Conservation (phyloP, 768 basidiomycete genomes). For the Tulasnella sp. region DNA sequence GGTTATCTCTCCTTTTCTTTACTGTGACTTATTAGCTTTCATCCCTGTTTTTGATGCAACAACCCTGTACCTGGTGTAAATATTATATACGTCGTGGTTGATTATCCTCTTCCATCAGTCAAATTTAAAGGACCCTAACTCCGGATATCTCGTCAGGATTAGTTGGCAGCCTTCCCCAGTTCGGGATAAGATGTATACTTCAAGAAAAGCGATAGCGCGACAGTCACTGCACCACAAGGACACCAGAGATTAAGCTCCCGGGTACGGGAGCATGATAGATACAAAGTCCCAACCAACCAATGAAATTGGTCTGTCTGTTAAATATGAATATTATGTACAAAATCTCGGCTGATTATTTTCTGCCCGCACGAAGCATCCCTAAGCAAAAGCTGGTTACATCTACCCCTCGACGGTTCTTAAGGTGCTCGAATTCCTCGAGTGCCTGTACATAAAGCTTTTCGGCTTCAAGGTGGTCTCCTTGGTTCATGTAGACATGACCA, state of each 20-base stretch:
- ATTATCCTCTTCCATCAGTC: not conserved
- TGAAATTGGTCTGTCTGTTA: too few species aligned
- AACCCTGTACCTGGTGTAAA: not conserved
- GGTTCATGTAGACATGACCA: not conserved
- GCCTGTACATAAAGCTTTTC: not conserved
- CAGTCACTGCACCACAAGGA: too few species aligned
- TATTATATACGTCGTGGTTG: not conserved
- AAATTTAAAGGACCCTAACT: too few species aligned
- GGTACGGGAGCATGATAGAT: too few species aligned
- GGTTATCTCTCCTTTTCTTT: slow-evolving; percentile 7
- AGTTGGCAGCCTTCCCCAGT: too few species aligned
- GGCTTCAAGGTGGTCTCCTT: not conserved
- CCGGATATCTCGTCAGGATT: too few species aligned
- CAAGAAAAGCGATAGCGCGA: too few species aligned
- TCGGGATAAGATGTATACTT: too few species aligned
- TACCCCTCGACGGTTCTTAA: not conserved
- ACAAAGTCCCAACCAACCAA: too few species aligned
- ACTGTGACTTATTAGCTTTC: slow-evolving; percentile 7
- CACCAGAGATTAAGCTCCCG: too few species aligned
- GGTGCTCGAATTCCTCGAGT: not conserved
- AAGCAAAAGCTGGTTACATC: not conserved
- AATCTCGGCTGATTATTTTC: too few species aligned
- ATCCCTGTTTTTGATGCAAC: not conserved
- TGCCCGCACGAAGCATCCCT: not conserved
- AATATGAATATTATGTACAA: too few species aligned